Evolutionary conservation across 352 stramenopile species (phyloP).

Genomic region (Achlya hypogyna): DNA sequence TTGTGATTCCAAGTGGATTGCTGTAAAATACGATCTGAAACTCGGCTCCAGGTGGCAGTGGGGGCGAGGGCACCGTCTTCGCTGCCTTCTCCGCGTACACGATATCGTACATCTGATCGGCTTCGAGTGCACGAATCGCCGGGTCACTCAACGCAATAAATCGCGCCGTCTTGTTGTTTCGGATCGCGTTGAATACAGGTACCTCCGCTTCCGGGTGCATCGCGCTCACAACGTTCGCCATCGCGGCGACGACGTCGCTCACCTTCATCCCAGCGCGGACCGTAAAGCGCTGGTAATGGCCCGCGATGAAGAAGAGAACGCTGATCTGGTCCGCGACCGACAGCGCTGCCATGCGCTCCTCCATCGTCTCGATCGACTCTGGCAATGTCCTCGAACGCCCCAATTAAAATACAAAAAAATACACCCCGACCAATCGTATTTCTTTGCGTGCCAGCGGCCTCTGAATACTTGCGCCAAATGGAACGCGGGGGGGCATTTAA

Average conservation of each 20-base stretch:
- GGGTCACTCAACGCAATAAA: slow-evolving; percentile 23
- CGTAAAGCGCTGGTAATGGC: slow-evolving; percentile 15
- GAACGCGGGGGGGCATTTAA: neutral
- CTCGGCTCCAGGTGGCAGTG: slow-evolving; percentile 25
- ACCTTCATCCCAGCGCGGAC: slow-evolving; percentile 13
- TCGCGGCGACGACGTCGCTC: slow-evolving; percentile 12
- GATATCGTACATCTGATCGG: slow-evolving; percentile 16
- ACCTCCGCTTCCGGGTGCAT: slow-evolving; percentile 43
- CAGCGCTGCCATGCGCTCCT: neutral
- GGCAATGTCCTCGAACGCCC: neutral
- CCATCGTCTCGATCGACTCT: neutral
- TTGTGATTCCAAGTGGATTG: slow-evolving; percentile 74
- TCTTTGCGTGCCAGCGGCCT: neutral
- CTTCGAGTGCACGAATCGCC: slow-evolving; percentile 16
- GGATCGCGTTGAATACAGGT: slow-evolving; percentile 66
- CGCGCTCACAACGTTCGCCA: slow-evolving; percentile 10
- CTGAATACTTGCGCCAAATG: neutral
- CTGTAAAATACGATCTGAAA: slow-evolving; percentile 79
- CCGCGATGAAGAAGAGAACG: slow-evolving; percentile 20
- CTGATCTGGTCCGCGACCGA: slow-evolving; percentile 8
- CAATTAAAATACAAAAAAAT: neutral
- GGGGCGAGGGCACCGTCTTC: slow-evolving; percentile 19
- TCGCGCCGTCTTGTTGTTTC: slow-evolving; percentile 39
- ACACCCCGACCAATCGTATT: neutral
- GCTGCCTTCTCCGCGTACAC: slow-evolving; percentile 16